Evolutionary conservation across 176 grass and related monocot species (phyloP).

Genomic region (Ensete ventricosum): DNA sequence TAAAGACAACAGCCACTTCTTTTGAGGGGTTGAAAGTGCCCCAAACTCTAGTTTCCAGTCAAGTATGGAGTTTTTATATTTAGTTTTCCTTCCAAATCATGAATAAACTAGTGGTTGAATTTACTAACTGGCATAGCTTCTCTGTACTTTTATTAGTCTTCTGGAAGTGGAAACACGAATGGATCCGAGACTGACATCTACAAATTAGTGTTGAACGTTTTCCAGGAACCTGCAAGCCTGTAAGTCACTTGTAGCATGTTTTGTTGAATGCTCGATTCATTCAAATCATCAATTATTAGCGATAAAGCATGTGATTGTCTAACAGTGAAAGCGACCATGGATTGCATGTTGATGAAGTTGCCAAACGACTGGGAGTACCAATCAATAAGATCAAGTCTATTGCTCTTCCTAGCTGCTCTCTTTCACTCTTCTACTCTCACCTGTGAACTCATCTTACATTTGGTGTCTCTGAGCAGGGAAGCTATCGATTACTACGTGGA

Average conservation of each 20-base stretch:
- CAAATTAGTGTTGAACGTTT: conserved; percentile 53
- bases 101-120: background rate
- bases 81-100: background rate
- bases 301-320: background rate
- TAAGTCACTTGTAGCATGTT: conserved; percentile 27
- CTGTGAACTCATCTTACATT: background rate
- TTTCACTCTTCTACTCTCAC: background rate
- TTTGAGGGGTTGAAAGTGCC: conserved; percentile 29
- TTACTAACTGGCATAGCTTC: conserved; percentile 6
- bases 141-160: conserved; percentile 18
- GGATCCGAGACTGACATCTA: conserved; percentile 47
- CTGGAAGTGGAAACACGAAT: background rate
- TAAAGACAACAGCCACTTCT: conserved; percentile 23
- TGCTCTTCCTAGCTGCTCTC: conserved; percentile 4
- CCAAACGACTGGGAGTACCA: conserved; percentile 39
- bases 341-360: conserved; percentile 67
- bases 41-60: conserved; percentile 39
- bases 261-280: background rate
- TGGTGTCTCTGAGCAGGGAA: conserved; percentile 40
- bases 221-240: conserved; percentile 72
- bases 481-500: conserved; percentile 45
- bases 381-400: conserved; percentile 40
- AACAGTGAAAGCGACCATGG: conserved; percentile 69
- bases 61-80: conserved; percentile 26
- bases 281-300: too few species aligned